phyloP scores from a whole-genome alignment of 169 alveolate genomes.

The Eimeria falciformis region DNA sequence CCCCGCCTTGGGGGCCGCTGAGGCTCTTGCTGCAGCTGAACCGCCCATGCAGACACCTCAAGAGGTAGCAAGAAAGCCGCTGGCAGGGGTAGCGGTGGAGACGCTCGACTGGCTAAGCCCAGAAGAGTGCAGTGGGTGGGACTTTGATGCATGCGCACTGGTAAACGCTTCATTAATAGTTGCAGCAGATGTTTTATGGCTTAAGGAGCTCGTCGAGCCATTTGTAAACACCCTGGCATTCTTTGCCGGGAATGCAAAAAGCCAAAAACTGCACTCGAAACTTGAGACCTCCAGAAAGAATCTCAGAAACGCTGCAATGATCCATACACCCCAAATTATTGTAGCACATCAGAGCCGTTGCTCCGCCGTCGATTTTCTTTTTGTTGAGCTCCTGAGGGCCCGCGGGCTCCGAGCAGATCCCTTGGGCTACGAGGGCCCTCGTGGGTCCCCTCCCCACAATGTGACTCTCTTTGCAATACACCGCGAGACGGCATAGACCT shows the following conservation, averaged over 20 bases:
- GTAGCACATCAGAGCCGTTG: conserved; percentile 40
- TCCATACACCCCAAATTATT: not conserved
- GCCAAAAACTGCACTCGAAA: not conserved
- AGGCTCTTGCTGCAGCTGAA: not conserved
- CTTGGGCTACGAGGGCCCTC: conserved; percentile 29
- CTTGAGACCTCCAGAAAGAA: no score
- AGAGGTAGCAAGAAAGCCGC: not conserved
- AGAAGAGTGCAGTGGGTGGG: conserved; percentile 26
- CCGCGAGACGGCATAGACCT: no score
- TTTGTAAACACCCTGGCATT: conserved; percentile 36
- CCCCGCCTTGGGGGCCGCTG: conserved; percentile 12
- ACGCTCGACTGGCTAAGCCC: conserved; percentile 57
- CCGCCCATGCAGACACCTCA: no score
- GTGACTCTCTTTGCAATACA: no score
- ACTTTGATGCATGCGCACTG: not conserved
- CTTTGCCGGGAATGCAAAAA: not conserved
- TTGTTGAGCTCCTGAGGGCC: not conserved
- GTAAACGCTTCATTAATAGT: not conserved
- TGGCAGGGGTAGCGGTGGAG: conserved; percentile 43
- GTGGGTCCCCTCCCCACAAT: not conserved
- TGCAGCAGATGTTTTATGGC: conserved; percentile 58
- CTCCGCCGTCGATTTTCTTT: conserved; percentile 27
- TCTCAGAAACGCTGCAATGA: not conserved
- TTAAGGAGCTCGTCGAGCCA: conserved; percentile 28
- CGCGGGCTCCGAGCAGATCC: not conserved